Conservation (phyloP, 169 alveolate species). For the Plasmodium relictum region DNA sequence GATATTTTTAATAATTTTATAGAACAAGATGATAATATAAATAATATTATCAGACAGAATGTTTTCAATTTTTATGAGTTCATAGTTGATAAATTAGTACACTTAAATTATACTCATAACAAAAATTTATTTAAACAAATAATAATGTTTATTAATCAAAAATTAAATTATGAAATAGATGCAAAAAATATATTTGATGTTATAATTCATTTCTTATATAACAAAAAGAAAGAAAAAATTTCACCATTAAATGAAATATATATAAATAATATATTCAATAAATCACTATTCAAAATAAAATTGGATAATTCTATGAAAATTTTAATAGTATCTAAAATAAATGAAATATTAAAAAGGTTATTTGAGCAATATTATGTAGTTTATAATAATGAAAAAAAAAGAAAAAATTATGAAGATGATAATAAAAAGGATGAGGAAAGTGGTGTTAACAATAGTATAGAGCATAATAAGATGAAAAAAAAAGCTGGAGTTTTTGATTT, state of each 20-base stretch:
- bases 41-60: not conserved
- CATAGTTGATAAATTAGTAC: slow-evolving; percentile 21
- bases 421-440: not conserved
- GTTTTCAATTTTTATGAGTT: slow-evolving; percentile 24
- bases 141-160: slow-evolving; percentile 34
- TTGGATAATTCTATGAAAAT: slow-evolving; percentile 48
- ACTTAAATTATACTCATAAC: not conserved
- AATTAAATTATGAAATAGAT: slow-evolving; percentile 25
- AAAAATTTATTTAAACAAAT: slow-evolving; percentile 47
- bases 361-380: slow-evolving; percentile 12
- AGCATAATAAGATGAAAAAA: not conserved
- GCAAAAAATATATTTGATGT: slow-evolving; percentile 44
- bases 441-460: not conserved
- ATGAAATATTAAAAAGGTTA: slow-evolving; percentile 37
- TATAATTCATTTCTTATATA: slow-evolving; percentile 22
- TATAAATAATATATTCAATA: slow-evolving; percentile 37
- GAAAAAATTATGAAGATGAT: not conserved
- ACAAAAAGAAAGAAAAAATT: not conserved
- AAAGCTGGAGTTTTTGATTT: not conserved
- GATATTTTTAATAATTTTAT: slow-evolving; percentile 30
- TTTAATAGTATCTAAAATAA: slow-evolving; percentile 43
- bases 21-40: slow-evolving; percentile 2
- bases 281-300: slow-evolving; percentile 30
- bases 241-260: slow-evolving; percentile 41
- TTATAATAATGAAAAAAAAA: slow-evolving; percentile 8